Base-by-base conservation (phyloP, 2,329 filamentous ascomycete genomes). In the Stachybotrys echinatus region DNA sequence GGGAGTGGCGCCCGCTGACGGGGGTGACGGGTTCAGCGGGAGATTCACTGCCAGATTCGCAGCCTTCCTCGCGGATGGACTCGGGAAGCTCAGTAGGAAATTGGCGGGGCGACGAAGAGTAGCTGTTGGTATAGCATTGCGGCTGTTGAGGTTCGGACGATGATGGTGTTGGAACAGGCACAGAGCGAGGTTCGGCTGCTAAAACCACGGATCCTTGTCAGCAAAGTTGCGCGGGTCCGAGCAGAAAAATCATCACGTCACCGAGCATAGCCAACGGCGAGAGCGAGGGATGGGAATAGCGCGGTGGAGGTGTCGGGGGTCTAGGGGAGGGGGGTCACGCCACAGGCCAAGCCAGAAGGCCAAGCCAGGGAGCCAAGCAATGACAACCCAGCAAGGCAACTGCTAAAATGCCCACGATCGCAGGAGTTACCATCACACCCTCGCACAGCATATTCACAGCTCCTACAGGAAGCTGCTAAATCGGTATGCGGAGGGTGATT, bases 21-120 rank as follows among this genome's bases (percentile, higher is more conserved):
- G 82, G 83, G 20, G 82, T 85, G 51, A 81, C 71, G 42, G 82
- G 82, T 55, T 85, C 82, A 67, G 79, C 77, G 49, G 73, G 70
- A 21, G 75, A 76, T 58, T 84, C 81, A 64, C 76, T 83, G 54
- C 78, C 75, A 8, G 80, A 82, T 61, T 84, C 81, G 66, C 79
- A 79, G 63, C 74, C 75, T 66, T 83, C 80, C 55, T 70, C 67
- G 47, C 75, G 71, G 53, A 83, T 82, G 49, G 79, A 73, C 53
- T 69, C 73, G 55, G 71, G 67, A 10, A 80, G 65, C 48, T 81
- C 77, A 56, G 74, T 71, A 48, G 75, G 69, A 55, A 70, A 74
- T 42, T 76, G 74, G 49, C 70, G 73, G 14, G 75, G 72, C 20
- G 74, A 75, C 8, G 70, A 73, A 39, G 71, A 67, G 53, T 59